Conservation (phyloP, 352 stramenopile species). For the Hyaloperonospora brassicae region DNA sequence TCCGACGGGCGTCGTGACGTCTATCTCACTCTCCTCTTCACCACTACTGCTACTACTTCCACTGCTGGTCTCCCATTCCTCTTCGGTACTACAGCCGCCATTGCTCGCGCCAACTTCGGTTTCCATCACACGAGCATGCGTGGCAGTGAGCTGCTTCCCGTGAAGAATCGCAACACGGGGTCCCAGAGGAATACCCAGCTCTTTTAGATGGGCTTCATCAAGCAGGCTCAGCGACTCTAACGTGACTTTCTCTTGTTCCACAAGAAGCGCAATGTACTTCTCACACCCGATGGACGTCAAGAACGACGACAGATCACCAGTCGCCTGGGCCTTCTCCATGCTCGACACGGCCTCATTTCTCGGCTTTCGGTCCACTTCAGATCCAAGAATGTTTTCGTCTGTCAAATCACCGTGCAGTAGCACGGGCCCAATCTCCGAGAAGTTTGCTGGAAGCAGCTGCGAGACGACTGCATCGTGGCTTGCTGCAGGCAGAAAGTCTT, state of each 20-base stretch:
- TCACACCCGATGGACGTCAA: conserved; percentile 38
- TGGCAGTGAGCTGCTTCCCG: conserved; percentile 6
- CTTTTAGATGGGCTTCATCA: conserved; percentile 44
- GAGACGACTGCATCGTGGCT: conserved; percentile 23
- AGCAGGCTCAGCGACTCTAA: conserved; percentile 35
- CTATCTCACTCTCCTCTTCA: conserved; percentile 37
- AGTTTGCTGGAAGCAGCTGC: conserved; percentile 34
- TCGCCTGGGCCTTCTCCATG: conserved; percentile 6
- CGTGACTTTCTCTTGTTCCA: conserved; percentile 57
- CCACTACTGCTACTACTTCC: conserved; percentile 40
- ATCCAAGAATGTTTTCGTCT: conserved; percentile 78
- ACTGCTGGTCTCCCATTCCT: conserved; percentile 47
- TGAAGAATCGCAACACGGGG: conserved; percentile 52
- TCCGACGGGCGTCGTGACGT: conserved; percentile 14
- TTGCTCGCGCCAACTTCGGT: conserved; percentile 21
- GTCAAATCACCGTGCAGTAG: conserved; percentile 79
- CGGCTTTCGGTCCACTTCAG: conserved; percentile 7
- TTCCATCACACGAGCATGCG: conserved; percentile 19
- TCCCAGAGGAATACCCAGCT: conserved; percentile 50
- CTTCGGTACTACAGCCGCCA: conserved; percentile 20
- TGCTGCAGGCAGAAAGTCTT: conserved; percentile 43
- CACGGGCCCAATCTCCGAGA: conserved; percentile 29
- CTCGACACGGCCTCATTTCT: conserved; percentile 8
- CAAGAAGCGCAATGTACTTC: conserved; percentile 45
- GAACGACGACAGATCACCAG: conserved; percentile 24